These are phyloP conservation scores for Pichia norvegensis DNA, from an alignment of 1,139 yeast species.

Conservation along the genomic window DNA sequence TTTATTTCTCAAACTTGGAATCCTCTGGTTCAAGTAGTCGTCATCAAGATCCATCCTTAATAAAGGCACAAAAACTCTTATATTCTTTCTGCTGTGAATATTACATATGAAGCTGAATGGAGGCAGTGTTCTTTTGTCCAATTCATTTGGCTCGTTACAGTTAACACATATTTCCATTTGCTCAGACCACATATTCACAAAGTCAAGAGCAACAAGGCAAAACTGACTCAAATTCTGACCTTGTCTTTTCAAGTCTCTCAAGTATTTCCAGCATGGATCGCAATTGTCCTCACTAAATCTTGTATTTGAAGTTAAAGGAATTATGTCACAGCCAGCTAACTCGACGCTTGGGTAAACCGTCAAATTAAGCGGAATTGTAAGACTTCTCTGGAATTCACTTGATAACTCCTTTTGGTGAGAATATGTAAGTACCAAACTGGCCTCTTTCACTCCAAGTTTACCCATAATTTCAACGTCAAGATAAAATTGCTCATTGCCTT, in stretches of 20 bases:
- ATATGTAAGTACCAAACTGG: constrained; percentile 61
- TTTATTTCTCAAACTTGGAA: constrained; percentile 70
- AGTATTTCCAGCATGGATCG: constrained; percentile 28
- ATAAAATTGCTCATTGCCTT: constrained; percentile 20
- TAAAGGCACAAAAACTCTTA: constrained; percentile 63
- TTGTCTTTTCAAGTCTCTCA: constrained; percentile 20
- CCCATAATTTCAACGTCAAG: constrained; percentile 60
- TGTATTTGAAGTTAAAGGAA: constrained; percentile 38
- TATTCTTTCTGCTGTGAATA: constrained; percentile 30
- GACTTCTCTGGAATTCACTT: constrained; percentile 40
- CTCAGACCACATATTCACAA: constrained; percentile 63
- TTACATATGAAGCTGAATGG: constrained; percentile 29
- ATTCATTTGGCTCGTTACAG: constrained; percentile 11
- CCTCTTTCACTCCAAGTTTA: constrained; percentile 64
- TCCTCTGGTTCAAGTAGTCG: constrained; percentile 40
- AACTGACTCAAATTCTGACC: constrained; percentile 39
- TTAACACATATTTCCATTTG: constrained; percentile 27
- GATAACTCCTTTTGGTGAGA: constrained; percentile 35
- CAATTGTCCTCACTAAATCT: constrained; percentile 23
- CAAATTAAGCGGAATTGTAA: constrained; percentile 57
- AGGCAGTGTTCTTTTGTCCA: not conserved
- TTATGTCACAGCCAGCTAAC: constrained; percentile 63
- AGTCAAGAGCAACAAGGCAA: constrained; percentile 58
- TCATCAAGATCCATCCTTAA: constrained; percentile 42
- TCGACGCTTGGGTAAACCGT: constrained; percentile 69